These are phyloP conservation scores for Hyphodiscus sp. DNA, from an alignment of 2,329 filamentous ascomycete species.

Conservation along the genomic window DNA sequence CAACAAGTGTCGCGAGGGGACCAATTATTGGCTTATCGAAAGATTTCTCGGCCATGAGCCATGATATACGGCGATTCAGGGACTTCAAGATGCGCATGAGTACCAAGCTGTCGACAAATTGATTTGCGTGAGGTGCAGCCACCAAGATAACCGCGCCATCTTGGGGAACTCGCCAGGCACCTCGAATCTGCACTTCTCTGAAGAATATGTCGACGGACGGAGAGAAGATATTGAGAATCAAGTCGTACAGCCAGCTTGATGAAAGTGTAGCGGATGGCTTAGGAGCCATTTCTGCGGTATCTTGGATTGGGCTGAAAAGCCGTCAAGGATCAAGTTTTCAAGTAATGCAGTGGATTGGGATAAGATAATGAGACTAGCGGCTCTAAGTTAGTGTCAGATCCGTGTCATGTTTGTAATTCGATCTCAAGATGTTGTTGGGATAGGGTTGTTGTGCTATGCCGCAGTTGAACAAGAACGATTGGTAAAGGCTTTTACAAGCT, in stretches of 20 bases:
- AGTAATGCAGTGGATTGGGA: too few relatives aligned
- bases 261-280: not conserved
- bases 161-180: not conserved
- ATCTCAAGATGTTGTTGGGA: not conserved
- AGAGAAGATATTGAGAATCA: not conserved
- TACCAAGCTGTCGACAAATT: not conserved
- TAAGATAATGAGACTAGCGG: too few relatives aligned
- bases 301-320: not conserved
- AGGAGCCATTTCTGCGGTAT: not conserved
- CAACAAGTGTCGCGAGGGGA: not conserved
- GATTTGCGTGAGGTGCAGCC: conserved; percentile 1
- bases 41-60: conserved; percentile 3
- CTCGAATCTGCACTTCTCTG: conserved; percentile 1
- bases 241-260: not conserved
- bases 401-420: not conserved
- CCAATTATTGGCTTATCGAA: conserved; percentile 1
- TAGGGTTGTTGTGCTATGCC: not conserved
- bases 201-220: not conserved
- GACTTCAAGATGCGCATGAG: conserved; percentile 1
- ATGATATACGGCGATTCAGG: conserved; percentile 1
- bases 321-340: not conserved
- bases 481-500: not conserved
- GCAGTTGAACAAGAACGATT: not conserved
- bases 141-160: not conserved
- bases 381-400: not conserved